Base-by-base conservation (phyloP, 148 eudicot species). In the Rhododendron kiyosumense region DNA sequence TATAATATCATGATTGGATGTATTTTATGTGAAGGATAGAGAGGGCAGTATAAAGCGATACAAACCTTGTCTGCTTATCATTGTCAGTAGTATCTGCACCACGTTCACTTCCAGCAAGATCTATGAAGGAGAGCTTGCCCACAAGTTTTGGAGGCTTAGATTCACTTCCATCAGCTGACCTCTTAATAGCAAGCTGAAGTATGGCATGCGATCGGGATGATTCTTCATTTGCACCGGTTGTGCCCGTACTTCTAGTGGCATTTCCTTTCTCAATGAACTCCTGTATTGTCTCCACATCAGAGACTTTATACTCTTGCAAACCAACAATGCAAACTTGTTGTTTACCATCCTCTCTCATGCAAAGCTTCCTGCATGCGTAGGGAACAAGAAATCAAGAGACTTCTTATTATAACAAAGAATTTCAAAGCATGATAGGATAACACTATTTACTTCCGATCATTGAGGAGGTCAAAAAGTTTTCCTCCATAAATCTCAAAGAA, bases 81-180 rank as follows among this genome's bases (percentile, higher is more conserved):
- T 97, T 97, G 83, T 97, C 99, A 10, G 98, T 95, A 10, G 98
- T 97, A 87, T 97, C 99, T 30, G 99, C 99, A 85, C 99, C 99
- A 74, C 99, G 99, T 89, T 97, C 99, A 90, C 99, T 97, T 86
- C 99, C 99, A 87, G 99, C 99, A 88, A 97, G 99, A 89, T 97
- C 99, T 86, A 97, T 97, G 91, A 97, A 97, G 74, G 99, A 97
- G 84, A 97, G 96, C 87, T 97, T 97, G 80, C 99, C 99, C 85
- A 95, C 94, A 84, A 93, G 90, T 63, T 94, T 89, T 1, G 98
- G 92, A 87, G 98, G 94, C 85, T 95, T 97, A 8, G 98, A 86
- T 86, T 95, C 96, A 85, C 89, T 92, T 77, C 95, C 96, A 85
- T 95, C 96, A 82, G 86, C 90, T 9, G 92, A 88, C 86, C 94